A percentile compares a stretch with the other conserved stretches of the same genome.
phyloP scores from a whole-genome alignment of 768 basidiomycete genomes.

The Russula sp. region DNA sequence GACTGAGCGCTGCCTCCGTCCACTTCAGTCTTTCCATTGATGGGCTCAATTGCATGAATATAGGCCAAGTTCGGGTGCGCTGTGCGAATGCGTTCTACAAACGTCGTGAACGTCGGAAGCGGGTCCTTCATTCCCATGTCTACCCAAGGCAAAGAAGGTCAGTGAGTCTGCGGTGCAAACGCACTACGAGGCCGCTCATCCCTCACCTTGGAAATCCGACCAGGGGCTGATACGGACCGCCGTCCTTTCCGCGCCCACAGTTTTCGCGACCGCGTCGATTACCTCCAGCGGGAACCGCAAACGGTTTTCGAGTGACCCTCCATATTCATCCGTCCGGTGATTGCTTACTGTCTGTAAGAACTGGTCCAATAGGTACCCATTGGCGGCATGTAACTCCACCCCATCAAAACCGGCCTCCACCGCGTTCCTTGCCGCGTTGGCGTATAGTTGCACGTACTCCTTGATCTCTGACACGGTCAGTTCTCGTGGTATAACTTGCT shows the following conservation, averaged over 20 bases:
- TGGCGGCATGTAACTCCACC: conserved; percentile 31
- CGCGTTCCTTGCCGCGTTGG: conserved; percentile 34
- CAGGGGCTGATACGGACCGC: conserved; percentile 37
- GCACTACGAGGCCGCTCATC: too few species aligned
- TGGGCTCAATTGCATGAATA: conserved; percentile 10
- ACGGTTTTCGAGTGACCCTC: conserved; percentile 42
- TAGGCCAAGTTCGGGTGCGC: conserved; percentile 8
- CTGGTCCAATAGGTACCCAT: conserved; percentile 33
- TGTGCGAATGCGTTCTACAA: conserved; percentile 5
- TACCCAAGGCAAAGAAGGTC: background rate
- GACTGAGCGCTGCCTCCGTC: too few species aligned
- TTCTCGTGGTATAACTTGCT: conserved; percentile 23
- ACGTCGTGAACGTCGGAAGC: conserved; percentile 3
- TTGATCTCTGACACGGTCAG: conserved; percentile 28
- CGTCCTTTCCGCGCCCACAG: conserved; percentile 36
- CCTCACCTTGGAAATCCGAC: conserved; percentile 28
- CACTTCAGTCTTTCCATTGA: background rate
- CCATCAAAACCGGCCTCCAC: conserved; percentile 41
- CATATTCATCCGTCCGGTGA: conserved; percentile 41
- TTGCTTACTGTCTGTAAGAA: conserved; percentile 34
- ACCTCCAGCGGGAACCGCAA: conserved; percentile 37
- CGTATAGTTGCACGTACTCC: conserved; percentile 28
- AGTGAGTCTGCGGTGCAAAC: background rate
- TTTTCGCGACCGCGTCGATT: conserved; percentile 31
- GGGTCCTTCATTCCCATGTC: conserved; percentile 19